These are phyloP conservation scores for Bothriochloa decipiens DNA, from an alignment of 176 grass and related monocot genomes.

Conservation along the genomic window DNA sequence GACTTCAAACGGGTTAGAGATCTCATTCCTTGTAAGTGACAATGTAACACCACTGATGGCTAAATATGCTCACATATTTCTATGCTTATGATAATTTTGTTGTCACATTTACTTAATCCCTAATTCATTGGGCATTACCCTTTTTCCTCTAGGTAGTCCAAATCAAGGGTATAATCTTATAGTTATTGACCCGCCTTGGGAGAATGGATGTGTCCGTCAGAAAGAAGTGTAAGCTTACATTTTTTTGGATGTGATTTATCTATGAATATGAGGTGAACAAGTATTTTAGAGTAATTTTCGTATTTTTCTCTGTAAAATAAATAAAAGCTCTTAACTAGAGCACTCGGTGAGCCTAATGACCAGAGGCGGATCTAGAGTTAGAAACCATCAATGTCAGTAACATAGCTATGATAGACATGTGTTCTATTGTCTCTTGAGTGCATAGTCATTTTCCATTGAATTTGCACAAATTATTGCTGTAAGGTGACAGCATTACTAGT, in stretches of 20 bases:
- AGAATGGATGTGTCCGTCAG: constrained; percentile 88
- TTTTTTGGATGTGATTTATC: not conserved
- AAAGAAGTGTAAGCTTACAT: constrained; percentile 67
- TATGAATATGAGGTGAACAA: not conserved
- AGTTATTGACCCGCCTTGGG: constrained; percentile 93
- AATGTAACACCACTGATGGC: not conserved
- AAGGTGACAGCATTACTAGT: no score
- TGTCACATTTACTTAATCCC: constrained; percentile 23
- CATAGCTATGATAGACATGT: no score
- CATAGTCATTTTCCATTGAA: no score
- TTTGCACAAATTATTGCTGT: no score
- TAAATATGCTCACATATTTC: not conserved
- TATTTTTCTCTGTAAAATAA: not conserved
- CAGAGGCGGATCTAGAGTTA: not conserved
- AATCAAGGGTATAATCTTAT: constrained; percentile 83
- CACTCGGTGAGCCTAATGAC: not conserved
- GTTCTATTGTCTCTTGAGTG: no score
- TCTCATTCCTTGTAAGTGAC: constrained; percentile 74
- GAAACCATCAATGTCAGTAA: no score
- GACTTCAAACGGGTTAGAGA: constrained; percentile 69
- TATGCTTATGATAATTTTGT: not conserved
- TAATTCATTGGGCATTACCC: not conserved
- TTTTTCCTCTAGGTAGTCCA: constrained; percentile 54
- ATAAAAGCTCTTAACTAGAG: not conserved
- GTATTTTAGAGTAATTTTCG: not conserved